These are phyloP conservation scores for Lactuca sativa DNA, from an alignment of 129 eudicot species.

Conservation along the genomic window DNA sequence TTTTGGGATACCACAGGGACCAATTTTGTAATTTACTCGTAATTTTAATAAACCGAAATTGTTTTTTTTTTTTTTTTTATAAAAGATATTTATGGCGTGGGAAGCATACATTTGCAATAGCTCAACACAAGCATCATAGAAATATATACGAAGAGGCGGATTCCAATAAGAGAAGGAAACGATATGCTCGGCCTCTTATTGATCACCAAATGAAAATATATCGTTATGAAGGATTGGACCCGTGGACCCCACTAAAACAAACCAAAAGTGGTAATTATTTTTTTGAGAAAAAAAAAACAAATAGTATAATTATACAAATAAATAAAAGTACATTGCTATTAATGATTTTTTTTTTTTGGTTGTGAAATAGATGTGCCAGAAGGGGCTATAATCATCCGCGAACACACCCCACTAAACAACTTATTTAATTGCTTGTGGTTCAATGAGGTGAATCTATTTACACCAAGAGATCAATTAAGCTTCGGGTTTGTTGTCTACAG, in stretches of 20 bases:
- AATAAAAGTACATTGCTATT: not conserved
- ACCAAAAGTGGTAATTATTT: constrained; percentile 58
- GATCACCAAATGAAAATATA: constrained; percentile 94
- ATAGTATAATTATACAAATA: too few species aligned
- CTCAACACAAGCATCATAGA: constrained; percentile 93
- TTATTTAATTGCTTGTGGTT: constrained; percentile 95
- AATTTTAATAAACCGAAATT: too few species aligned
- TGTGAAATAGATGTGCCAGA: constrained; percentile 83
- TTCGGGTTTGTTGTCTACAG: constrained; percentile 94
- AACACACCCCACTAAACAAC: constrained; percentile 76
- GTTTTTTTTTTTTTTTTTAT: not conserved
- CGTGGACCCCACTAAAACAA: constrained; percentile 74
- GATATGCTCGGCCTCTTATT: constrained; percentile 94
- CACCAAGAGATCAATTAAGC: constrained; percentile 97
- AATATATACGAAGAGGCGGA: constrained; percentile 94
- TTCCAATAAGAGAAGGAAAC: constrained; percentile 94
- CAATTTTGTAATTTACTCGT: too few species aligned
- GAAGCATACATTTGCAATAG: constrained; percentile 93
- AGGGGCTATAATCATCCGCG: constrained; percentile 91
- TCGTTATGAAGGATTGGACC: constrained; percentile 80
- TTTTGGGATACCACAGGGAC: too few species aligned
- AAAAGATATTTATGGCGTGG: constrained; percentile 97
- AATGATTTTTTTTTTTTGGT: constrained; percentile 11
- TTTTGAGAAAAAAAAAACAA: too few species aligned
- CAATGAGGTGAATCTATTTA: constrained; percentile 93